Evolutionary conservation across 768 basidiomycete genomes (phyloP).

Genomic region (Boletellus ananas): DNA sequence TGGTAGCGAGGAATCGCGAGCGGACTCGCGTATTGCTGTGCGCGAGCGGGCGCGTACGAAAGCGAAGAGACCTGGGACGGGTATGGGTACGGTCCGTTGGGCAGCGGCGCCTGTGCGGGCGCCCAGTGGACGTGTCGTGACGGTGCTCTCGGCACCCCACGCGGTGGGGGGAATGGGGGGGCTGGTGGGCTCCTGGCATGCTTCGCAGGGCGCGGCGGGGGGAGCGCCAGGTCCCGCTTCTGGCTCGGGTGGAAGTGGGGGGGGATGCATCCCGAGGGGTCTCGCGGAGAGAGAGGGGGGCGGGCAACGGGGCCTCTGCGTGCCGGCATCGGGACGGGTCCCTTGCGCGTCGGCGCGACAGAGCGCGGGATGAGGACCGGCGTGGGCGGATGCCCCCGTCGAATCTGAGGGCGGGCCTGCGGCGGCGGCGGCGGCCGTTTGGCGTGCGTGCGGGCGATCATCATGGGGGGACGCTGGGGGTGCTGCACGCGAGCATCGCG

Average conservation of each 20-base stretch:
- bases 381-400: slow-evolving; percentile 18
- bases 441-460: slow-evolving; percentile 14
- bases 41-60: slow-evolving; percentile 4
- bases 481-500: slow-evolving; percentile 16
- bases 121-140: slow-evolving; percentile 29
- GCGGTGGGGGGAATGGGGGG: slow-evolving; percentile 23
- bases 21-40: not conserved
- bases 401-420: slow-evolving; percentile 16
- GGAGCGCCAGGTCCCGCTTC: slow-evolving; percentile 15
- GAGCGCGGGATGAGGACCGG: slow-evolving; percentile 10
- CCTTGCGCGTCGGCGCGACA: slow-evolving; percentile 13
- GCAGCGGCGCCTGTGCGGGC: slow-evolving; percentile 26
- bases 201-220: slow-evolving; percentile 10
- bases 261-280: slow-evolving; percentile 22
- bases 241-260: slow-evolving; percentile 25
- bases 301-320: too few relatives aligned
- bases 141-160: slow-evolving; percentile 11
- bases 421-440: slow-evolving; percentile 17
- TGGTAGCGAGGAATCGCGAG: slow-evolving; percentile 20
- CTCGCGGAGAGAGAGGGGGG: slow-evolving; percentile 13
- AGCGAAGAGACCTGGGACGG: slow-evolving; percentile 16
- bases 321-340: slow-evolving; percentile 9
- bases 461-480: slow-evolving; percentile 13
- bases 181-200: not conserved
- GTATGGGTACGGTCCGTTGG: slow-evolving; percentile 25